Evolutionary conservation across 2,329 filamentous ascomycete genomes (phyloP).

Genomic region (Pseudogymnoascus sp.): DNA sequence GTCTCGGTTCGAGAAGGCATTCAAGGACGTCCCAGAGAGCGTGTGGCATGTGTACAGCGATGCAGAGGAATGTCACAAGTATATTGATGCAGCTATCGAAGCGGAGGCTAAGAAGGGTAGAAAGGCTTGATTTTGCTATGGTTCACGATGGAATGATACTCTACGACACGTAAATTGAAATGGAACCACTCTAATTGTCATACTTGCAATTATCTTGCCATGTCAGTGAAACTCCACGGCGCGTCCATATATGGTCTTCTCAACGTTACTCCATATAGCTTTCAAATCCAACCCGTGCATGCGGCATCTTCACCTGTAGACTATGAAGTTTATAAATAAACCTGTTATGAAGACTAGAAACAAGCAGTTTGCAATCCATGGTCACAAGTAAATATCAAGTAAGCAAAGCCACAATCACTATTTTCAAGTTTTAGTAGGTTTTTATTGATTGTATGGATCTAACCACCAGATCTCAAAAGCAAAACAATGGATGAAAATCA

Average conservation of each 20-base stretch:
- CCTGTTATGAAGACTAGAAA: not conserved
- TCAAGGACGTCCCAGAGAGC: slow-evolving; percentile 60
- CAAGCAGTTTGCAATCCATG: not conserved
- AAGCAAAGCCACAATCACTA: not conserved
- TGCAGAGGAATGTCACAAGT: slow-evolving; percentile 53
- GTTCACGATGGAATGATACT: slow-evolving; percentile 1
- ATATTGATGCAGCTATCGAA: slow-evolving; percentile 28
- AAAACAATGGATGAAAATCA: not conserved
- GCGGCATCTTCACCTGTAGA: not conserved
- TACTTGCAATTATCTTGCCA: not conserved
- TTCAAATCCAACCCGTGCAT: not conserved
- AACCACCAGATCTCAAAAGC: not conserved
- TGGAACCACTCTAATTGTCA: not conserved
- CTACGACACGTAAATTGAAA: not conserved
- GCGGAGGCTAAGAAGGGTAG: not conserved
- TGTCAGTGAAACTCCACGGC: not conserved
- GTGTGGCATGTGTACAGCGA: slow-evolving; percentile 80
- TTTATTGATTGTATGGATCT: not conserved
- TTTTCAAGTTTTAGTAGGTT: not conserved
- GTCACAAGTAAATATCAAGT: not conserved
- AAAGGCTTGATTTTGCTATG: not conserved
- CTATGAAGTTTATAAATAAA: not conserved
- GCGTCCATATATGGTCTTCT: not conserved
- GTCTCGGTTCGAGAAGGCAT: slow-evolving; percentile 74
- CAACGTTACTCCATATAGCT: not conserved